A percentile compares a stretch with the other conserved stretches of the same genome.
phyloP scores from a whole-genome alignment of 1,284 basidiomycete species.

The Gomphus bonarii region DNA sequence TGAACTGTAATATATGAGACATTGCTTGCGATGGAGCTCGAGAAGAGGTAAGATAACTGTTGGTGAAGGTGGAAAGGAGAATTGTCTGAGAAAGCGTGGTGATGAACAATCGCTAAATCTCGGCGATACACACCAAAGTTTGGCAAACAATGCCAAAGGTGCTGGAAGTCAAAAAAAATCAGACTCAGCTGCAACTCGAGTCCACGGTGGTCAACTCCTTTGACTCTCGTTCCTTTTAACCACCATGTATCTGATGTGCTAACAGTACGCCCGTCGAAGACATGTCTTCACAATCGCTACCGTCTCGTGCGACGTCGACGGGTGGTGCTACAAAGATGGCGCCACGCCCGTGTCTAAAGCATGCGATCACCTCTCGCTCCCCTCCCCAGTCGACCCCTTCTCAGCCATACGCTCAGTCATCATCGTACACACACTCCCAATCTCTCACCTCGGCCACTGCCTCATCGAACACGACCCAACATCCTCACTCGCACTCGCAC shows the following conservation, averaged over 20 bases:
- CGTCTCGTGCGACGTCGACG: not conserved
- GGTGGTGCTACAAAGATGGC: not conserved
- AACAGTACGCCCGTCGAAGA: not conserved
- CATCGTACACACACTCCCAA: not conserved
- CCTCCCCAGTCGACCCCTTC: not conserved
- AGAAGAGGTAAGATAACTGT: too few relatives aligned
- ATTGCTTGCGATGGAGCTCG: not conserved
- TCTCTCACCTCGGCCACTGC: not conserved
- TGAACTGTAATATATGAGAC: too few relatives aligned
- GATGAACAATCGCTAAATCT: too few relatives aligned
- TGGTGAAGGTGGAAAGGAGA: too few relatives aligned
- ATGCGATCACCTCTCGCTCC: not conserved
- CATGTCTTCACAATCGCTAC: not conserved
- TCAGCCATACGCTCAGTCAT: not conserved
- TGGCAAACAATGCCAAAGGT: not conserved
- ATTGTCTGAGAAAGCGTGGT: not conserved
- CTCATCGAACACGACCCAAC: not conserved
- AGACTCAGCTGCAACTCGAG: too few relatives aligned
- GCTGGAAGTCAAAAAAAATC: not conserved
- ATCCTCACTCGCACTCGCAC: slow-evolving; percentile 13
- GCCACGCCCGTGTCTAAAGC: not conserved
- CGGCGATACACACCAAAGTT: not conserved
- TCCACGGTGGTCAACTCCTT: not conserved
- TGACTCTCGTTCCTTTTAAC: not conserved
- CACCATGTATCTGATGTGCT: not conserved